Percentiles rank a stretch among this genome's conserved stretches.
Conservation (phyloP, 768 basidiomycete genomes). For the Phaeotremella skinneri region DNA sequence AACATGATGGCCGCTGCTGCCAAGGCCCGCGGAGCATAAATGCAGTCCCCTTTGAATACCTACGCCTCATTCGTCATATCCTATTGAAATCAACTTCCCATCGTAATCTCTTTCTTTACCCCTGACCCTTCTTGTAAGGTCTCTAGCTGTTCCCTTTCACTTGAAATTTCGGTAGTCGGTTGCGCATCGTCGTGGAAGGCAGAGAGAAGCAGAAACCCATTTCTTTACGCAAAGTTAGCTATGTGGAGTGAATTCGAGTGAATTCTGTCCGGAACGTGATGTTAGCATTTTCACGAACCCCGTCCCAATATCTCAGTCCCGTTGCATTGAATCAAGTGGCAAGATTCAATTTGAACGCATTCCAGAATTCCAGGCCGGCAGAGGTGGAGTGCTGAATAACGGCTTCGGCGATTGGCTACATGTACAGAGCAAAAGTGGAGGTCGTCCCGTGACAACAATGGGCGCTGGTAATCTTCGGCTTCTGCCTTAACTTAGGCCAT, state of each 20-base stretch:
- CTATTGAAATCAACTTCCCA: neutral
- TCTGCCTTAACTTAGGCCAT: no score
- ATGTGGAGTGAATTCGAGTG: neutral
- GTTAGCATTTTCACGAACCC: neutral
- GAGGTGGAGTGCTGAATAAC: no score
- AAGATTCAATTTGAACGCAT: no score
- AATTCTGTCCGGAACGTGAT: neutral
- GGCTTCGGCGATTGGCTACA: neutral
- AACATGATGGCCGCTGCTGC: conserved; percentile 51
- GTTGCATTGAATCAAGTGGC: no score
- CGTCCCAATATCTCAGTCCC: neutral
- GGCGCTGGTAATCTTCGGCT: no score
- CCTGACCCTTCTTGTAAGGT: no score
- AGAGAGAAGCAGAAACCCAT: no score
- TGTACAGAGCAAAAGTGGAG: neutral
- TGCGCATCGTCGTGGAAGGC: no score
- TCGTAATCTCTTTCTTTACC: neutral
- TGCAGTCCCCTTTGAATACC: neutral
- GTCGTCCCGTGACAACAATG: no score
- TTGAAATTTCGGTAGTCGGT: no score
- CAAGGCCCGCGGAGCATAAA: conserved; percentile 30
- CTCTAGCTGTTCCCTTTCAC: no score
- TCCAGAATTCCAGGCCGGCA: no score
- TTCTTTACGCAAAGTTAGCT: neutral
- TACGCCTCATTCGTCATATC: neutral